A percentile compares a stretch with the other conserved stretches of the same genome.
Evolutionary conservation across 1,284 basidiomycete genomes (phyloP).

Genomic region (Phlebopus sp.): DNA sequence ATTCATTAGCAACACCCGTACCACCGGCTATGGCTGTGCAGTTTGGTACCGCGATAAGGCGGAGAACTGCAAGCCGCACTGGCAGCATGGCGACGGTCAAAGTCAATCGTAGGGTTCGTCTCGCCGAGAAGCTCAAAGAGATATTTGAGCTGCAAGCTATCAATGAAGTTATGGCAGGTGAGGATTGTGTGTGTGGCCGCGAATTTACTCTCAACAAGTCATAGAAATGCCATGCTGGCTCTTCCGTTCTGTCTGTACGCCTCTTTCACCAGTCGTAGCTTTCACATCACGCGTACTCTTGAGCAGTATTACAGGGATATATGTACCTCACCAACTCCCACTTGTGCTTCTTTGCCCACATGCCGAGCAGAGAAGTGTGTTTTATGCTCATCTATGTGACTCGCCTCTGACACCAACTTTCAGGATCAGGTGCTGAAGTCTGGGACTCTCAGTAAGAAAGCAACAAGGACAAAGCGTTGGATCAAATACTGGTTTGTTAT

Average conservation of each 20-base stretch:
- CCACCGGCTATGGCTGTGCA: constrained; percentile 9
- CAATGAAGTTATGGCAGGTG: constrained; percentile 80
- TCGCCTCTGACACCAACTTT: constrained; percentile 11
- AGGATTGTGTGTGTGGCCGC: constrained; percentile 22
- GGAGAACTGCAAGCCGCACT: constrained; percentile 38
- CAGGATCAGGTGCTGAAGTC: constrained; percentile 88
- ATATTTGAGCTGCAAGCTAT: constrained; percentile 80
- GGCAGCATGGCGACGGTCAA: constrained; percentile 72
- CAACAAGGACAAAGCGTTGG: constrained; percentile 83
- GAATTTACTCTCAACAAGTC: constrained; percentile 16
- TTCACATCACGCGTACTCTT: constrained; percentile 11
- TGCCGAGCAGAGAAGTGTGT: constrained; percentile 81
- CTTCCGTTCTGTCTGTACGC: constrained; percentile 80
- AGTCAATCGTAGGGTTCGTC: constrained; percentile 61
- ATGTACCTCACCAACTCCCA: constrained; percentile 93
- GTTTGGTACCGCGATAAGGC: constrained; percentile 24
- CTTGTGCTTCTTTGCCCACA: constrained; percentile 95
- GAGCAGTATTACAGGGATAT: constrained; percentile 88
- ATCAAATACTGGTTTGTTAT: constrained; percentile 92
- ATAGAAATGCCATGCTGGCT: constrained; percentile 88
- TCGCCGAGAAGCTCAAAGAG: constrained; percentile 83
- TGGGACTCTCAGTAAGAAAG: constrained; percentile 80
- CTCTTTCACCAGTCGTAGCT: constrained; percentile 1
- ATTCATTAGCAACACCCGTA: constrained; percentile 11
- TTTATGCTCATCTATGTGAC: background rate